These are phyloP conservation scores for Lathyrus tuberosus DNA, from an alignment of 306 rosid species.

Conservation along the genomic window DNA sequence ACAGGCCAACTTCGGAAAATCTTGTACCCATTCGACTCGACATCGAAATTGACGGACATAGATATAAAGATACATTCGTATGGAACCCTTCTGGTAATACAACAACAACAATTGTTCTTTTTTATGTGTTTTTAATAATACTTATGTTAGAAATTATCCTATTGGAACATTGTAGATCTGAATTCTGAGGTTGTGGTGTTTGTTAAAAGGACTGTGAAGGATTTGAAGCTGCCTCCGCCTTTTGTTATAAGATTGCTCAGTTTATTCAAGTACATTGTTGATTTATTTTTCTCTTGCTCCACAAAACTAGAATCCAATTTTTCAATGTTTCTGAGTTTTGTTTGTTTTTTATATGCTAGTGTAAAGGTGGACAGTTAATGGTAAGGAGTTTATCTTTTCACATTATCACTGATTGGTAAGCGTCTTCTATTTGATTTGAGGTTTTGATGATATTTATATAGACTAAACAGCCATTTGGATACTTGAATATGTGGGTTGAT, in stretches of 20 bases:
- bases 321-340: conserved; percentile 26
- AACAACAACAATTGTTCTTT: not conserved
- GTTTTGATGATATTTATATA: conserved; percentile 4
- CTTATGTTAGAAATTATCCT: too few relatives aligned
- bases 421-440: conserved; percentile 31
- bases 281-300: not conserved
- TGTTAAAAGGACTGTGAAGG: conserved; percentile 78
- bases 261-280: conserved; percentile 63
- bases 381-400: conserved; percentile 91
- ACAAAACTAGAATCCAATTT: conserved; percentile 4
- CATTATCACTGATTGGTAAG: conserved; percentile 67
- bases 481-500: not conserved
- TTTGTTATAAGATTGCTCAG: conserved; percentile 71
- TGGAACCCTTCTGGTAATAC: conserved; percentile 85
- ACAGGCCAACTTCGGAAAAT: conserved; percentile 75
- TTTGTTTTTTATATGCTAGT: conserved; percentile 49
- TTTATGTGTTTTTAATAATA: not conserved
- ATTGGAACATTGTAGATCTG: conserved; percentile 51
- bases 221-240: conserved; percentile 77
- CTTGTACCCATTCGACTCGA: conserved; percentile 77
- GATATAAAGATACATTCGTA: conserved; percentile 79
- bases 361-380: conserved; percentile 74
- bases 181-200: conserved; percentile 78
- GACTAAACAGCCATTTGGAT: too few relatives aligned
- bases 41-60: conserved; percentile 73